These are phyloP conservation scores for Aspergillus carbonarius DNA, from an alignment of 2,329 filamentous ascomycete genomes.

Conservation along the genomic window DNA sequence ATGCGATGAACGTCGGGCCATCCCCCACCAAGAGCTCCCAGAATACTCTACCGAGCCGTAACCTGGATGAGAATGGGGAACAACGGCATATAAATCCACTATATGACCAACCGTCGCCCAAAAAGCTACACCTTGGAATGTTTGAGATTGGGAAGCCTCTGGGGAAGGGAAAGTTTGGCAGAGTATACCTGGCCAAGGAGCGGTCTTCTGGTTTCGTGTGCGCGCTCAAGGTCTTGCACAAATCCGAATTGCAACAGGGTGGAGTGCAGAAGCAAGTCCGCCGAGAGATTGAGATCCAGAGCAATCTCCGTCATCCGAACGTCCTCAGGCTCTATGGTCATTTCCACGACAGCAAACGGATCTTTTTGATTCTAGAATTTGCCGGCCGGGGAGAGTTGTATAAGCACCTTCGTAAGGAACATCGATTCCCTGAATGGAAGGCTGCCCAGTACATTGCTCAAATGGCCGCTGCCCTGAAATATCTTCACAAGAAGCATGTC, in stretches of 20 bases:
- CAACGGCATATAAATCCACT: slow-evolving; percentile 44
- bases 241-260: slow-evolving; percentile 75
- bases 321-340: slow-evolving; percentile 81
- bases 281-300: slow-evolving; percentile 86
- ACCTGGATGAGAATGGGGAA: slow-evolving; percentile 50
- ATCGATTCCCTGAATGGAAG: slow-evolving; percentile 80
- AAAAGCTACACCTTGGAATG: slow-evolving; percentile 82
- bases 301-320: slow-evolving; percentile 81
- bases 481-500: slow-evolving; percentile 93
- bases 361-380: slow-evolving; percentile 85
- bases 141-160: slow-evolving; percentile 87
- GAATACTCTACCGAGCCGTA: slow-evolving; percentile 35
- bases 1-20: slow-evolving; percentile 53
- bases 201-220: slow-evolving; percentile 78
- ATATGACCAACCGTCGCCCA: slow-evolving; percentile 57
- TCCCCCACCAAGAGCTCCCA: slow-evolving; percentile 65
- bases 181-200: slow-evolving; percentile 82
- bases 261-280: slow-evolving; percentile 84
- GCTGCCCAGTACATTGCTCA: slow-evolving; percentile 85
- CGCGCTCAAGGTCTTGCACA: slow-evolving; percentile 83
- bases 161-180: slow-evolving; percentile 83
- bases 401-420: slow-evolving; percentile 77
- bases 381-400: slow-evolving; percentile 84
- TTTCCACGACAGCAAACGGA: slow-evolving; percentile 84
- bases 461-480: slow-evolving; percentile 85